phyloP scores from a whole-genome alignment of 2,329 filamentous ascomycete species.

The Aschersonia sp. region DNA sequence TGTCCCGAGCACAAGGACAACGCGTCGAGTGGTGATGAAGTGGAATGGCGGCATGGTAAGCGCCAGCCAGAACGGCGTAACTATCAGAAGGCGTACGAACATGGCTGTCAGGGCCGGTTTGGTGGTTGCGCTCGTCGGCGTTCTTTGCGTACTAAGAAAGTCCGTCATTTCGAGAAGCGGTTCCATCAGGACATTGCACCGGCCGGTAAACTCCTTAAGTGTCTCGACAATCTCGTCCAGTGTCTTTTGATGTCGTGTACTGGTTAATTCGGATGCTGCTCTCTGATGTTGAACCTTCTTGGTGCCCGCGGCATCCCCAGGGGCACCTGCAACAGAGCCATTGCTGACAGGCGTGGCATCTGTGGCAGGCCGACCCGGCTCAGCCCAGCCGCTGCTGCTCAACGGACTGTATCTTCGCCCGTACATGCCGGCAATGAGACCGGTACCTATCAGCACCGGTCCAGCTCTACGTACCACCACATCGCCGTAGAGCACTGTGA shows the following conservation, averaged over 20 bases:
- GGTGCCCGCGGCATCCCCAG: slow-evolving; percentile 11
- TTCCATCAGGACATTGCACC: slow-evolving; percentile 85
- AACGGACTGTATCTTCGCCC: slow-evolving; percentile 77
- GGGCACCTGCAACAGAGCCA: slow-evolving; percentile 7
- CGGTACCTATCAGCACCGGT: slow-evolving; percentile 65
- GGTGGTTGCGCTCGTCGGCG: slow-evolving; percentile 81
- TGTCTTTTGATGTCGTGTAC: slow-evolving; percentile 76
- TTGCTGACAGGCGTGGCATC: slow-evolving; percentile 10
- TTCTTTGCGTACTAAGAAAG: slow-evolving; percentile 82
- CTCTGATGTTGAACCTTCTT: slow-evolving; percentile 24
- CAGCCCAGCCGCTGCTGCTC: slow-evolving; percentile 65
- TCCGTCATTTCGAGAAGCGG: slow-evolving; percentile 82
- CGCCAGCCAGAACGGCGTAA: slow-evolving; percentile 77
- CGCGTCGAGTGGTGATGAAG: slow-evolving; percentile 74
- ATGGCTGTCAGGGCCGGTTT: slow-evolving; percentile 78
- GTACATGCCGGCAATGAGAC: slow-evolving; percentile 86
- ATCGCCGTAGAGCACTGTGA: slow-evolving; percentile 72
- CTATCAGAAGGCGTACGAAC: slow-evolving; percentile 75
- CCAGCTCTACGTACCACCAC: slow-evolving; percentile 67
- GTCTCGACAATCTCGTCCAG: slow-evolving; percentile 96
- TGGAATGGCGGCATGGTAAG: slow-evolving; percentile 71
- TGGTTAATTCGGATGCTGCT: slow-evolving; percentile 42
- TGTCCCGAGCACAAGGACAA: slow-evolving; percentile 77
- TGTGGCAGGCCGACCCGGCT: slow-evolving; percentile 25
- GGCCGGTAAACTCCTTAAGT: slow-evolving; percentile 73